Evolutionary conservation across 495 filamentous ascomycete species (phyloP), one percentile per base, ranked within the genome.

Genomic region (Penicillium psychrofluorescens): DNA sequence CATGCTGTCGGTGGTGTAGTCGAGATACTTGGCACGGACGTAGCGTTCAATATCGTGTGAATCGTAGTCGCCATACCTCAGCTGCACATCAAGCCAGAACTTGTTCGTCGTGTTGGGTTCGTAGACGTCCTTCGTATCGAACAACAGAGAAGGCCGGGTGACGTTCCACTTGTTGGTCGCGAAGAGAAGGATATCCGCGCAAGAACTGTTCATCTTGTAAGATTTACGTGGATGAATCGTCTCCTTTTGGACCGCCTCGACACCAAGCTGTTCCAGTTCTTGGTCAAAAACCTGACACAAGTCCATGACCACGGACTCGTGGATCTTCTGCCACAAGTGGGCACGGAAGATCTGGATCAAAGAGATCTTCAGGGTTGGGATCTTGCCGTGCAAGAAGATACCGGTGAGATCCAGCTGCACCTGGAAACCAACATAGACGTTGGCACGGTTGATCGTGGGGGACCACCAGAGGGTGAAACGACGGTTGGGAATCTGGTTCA

Each of bases 121-220:
- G 54, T 96, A 95, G 22, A 84, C 80, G 67, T 99, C 94, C 70
- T 97, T 97, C 35, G 89, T 96, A 52, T 99, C 92, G 59, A 91
- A 95, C 8, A 97, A 73, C 46, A 95, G 73, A 8, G 92, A 96
- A 7, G 94, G 94, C 13, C 87, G 76, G 5, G 90, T 95, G 35
- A 97, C 90, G 51, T 95, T 96, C 94, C 94, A 99, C 60, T 97
- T 99, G 70, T 95, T 92, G 41, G 87, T 95, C 12, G 94, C 94
- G 58, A 99, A 99, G 34, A 99, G 80, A 36, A 97, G 75, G 50
- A 99, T 96, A 68, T 99, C 94, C 11, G 94, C 94, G 65, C 94
- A 99, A 35, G 92, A 97, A 62, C 90, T 96, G 75, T 99, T 99
- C 94, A 99, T 99, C 79, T 99, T 99, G 77, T 99, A 99, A 0